Conservation (phyloP, 805 yeast genomes). For the Komagataella pastoris region DNA sequence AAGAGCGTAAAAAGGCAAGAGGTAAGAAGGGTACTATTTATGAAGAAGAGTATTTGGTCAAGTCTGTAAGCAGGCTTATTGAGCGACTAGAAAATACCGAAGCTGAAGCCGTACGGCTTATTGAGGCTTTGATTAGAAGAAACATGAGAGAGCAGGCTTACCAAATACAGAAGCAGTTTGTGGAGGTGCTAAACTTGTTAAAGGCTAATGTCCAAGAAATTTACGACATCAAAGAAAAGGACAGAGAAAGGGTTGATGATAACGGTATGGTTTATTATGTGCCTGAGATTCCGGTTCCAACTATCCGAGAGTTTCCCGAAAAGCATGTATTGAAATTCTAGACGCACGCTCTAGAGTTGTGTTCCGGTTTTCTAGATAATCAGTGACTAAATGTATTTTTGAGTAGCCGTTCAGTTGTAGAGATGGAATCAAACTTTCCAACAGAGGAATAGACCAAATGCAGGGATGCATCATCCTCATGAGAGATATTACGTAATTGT, state of each 20-base stretch:
- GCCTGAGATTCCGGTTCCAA: conserved; percentile 66
- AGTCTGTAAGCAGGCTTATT: conserved; percentile 75
- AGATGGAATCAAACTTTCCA: too few relatives aligned
- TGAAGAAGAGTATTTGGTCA: conserved; percentile 89
- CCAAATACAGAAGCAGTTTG: conserved; percentile 59
- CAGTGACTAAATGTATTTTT: too few relatives aligned
- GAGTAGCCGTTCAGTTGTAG: too few relatives aligned
- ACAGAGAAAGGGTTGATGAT: conserved; percentile 81
- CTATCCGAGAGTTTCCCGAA: conserved; percentile 47
- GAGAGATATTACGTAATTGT: too few relatives aligned
- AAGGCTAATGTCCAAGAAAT: conserved; percentile 60
- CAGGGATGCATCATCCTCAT: too few relatives aligned
- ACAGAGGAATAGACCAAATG: too few relatives aligned
- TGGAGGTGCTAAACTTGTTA: conserved; percentile 40
- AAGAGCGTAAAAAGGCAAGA: conserved; percentile 89
- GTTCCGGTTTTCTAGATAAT: too few relatives aligned
- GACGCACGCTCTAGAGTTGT: background rate
- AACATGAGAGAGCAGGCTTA: conserved; percentile 66
- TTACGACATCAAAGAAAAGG: conserved; percentile 69
- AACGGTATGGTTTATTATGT: conserved; percentile 72
- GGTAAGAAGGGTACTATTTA: conserved; percentile 97
- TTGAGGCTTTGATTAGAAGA: conserved; percentile 68
- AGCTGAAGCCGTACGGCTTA: conserved; percentile 58
- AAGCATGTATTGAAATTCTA: conserved; percentile 46
- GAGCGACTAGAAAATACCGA: conserved; percentile 69